Percentiles rank a stretch among this genome's conserved stretches.
These are phyloP conservation scores for Yarrowia alimentaria DNA, from an alignment of 805 yeast species.

Conservation along the genomic window DNA sequence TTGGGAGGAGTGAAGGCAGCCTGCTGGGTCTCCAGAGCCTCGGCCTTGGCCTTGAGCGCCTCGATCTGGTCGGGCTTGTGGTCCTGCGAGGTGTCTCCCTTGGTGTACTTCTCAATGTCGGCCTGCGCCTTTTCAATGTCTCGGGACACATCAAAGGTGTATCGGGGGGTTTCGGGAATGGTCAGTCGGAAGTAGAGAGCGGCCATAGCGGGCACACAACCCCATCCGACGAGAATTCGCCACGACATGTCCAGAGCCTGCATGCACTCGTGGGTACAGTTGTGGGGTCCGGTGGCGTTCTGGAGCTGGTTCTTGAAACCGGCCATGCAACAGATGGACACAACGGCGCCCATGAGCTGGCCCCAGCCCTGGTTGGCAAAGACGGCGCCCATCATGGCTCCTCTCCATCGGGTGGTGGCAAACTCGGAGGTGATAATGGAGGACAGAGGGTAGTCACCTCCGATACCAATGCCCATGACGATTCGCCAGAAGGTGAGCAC, in stretches of 20 bases:
- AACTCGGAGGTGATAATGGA: constrained; percentile 89
- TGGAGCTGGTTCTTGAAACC: constrained; percentile 67
- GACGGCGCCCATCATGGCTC: constrained; percentile 95
- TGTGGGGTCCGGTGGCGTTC: constrained; percentile 51
- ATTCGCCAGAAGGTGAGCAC: constrained; percentile 75
- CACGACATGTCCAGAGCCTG: constrained; percentile 90
- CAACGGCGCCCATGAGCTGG: constrained; percentile 83
- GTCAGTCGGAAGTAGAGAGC: constrained; percentile 85
- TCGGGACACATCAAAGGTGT: constrained; percentile 61
- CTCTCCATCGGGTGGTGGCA: constrained; percentile 94
- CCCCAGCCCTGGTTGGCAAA: constrained; percentile 98
- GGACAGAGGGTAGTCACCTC: constrained; percentile 94
- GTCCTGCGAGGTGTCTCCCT: neutral
- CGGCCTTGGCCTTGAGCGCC: constrained; percentile 17
- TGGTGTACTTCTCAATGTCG: constrained; percentile 20
- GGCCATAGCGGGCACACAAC: constrained; percentile 81
- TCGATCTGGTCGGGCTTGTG: neutral
- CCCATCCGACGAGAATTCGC: constrained; percentile 87
- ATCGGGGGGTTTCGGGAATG: constrained; percentile 93
- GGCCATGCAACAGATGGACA: constrained; percentile 70
- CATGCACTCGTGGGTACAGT: constrained; percentile 67
- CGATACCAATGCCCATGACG: constrained; percentile 92
- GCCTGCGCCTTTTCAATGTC: constrained; percentile 55
- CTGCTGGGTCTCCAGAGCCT: constrained; percentile 5
- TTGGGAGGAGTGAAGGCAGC: constrained; percentile 51